Evolutionary conservation across 2,329 filamentous ascomycete genomes (phyloP).

Genomic region (Ascochyta viciae-villosae): DNA sequence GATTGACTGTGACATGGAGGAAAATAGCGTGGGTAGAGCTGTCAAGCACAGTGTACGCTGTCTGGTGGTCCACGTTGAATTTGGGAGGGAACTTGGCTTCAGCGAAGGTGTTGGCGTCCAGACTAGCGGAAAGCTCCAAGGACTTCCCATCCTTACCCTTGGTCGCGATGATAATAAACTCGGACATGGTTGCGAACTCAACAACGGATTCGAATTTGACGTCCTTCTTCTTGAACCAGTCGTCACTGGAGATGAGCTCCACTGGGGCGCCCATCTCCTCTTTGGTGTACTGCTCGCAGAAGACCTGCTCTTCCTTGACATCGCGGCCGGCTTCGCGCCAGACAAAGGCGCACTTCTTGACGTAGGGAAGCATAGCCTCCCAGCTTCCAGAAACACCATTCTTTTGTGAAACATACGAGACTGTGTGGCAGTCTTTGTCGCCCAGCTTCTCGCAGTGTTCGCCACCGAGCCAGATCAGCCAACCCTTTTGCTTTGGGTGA

Average conservation of each 20-base stretch:
- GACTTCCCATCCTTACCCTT: conserved; percentile 69
- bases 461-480: conserved; percentile 87
- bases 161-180: conserved; percentile 91
- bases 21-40: conserved; percentile 95
- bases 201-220: conserved; percentile 74
- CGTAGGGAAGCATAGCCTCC: conserved; percentile 76
- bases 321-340: conserved; percentile 63
- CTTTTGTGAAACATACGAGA: conserved; percentile 79
- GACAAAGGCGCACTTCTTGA: conserved; percentile 86
- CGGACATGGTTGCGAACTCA: conserved; percentile 92
- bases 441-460: conserved; percentile 68
- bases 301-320: conserved; percentile 69
- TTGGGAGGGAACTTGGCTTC: conserved; percentile 85
- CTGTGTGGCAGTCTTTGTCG: conserved; percentile 68
- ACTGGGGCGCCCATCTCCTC: conserved; percentile 69
- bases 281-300: conserved; percentile 69
- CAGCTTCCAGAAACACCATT: conserved; percentile 72
- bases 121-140: conserved; percentile 79
- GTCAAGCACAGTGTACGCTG: conserved; percentile 90
- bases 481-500: conserved; percentile 80
- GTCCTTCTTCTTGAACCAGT: conserved; percentile 75
- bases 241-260: conserved; percentile 77
- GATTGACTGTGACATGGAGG: conserved; percentile 85
- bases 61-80: conserved; percentile 78
- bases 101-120: conserved; percentile 85